phyloP scores from a whole-genome alignment of 176 grass and related monocot species.

The bread wheat (Triticum aestivum) region IWGSC_CS_RefSeq_v2.1 NC_057813.1:242111629-242112128 shows the following conservation, averaged over 20 bases:
- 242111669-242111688: not conserved
- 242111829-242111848: not conserved
- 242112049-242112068: not conserved
- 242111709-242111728: not conserved
- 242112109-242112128: not conserved
- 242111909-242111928: not conserved
- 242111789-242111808: not conserved
- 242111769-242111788: not conserved
- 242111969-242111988: constrained; percentile 78
- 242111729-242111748: not conserved
- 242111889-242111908: not conserved
- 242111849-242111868: not conserved
- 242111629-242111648: not conserved
- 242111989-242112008: constrained; percentile 82
- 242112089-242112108: not conserved
- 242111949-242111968: constrained; percentile 31
- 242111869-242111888: no score
- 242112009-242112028: constrained; percentile 91
- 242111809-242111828: not conserved
- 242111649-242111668: not conserved
- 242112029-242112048: not conserved
- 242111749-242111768: not conserved
- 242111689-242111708: not conserved
- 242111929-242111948: constrained; percentile 3
- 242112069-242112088: not conserved